A percentile compares a stretch with the other conserved stretches of the same genome.
Conservation (phyloP, 148 eudicot species). For the Fagopyrum tataricum region DNA sequence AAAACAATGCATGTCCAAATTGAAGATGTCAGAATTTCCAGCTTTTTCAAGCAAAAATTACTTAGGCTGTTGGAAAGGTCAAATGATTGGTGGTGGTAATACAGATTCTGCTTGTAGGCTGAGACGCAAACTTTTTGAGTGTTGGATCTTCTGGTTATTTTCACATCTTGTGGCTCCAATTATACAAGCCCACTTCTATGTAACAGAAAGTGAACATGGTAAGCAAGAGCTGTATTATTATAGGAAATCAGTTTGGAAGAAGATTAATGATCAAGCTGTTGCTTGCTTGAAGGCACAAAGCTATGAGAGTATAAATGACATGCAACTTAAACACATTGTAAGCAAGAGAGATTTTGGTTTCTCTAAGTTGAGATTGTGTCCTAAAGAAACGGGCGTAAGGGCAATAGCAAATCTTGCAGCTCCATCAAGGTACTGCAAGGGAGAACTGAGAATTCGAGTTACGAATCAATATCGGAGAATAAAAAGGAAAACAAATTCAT, state of each 20-base stretch:
- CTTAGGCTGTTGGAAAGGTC: constrained; percentile 19
- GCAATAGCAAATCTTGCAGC: constrained; percentile 66
- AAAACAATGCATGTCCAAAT: constrained; percentile 48
- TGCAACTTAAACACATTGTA: constrained; percentile 31
- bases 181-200: constrained; percentile 73
- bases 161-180: constrained; percentile 52
- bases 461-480: background rate
- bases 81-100: constrained; percentile 12
- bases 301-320: constrained; percentile 31
- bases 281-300: constrained; percentile 28
- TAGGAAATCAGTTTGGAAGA: constrained; percentile 54
- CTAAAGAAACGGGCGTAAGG: constrained; percentile 64
- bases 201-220: constrained; percentile 79
- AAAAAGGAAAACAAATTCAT: constrained; percentile 12
- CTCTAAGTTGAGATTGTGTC: constrained; percentile 75
- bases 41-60: constrained; percentile 40
- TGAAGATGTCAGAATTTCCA: constrained; percentile 55
- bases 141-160: constrained; percentile 85
- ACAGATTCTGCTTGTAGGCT: constrained; percentile 17
- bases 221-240: constrained; percentile 60
- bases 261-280: constrained; percentile 30
- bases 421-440: constrained; percentile 36
- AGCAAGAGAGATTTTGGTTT: constrained; percentile 68
- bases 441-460: constrained; percentile 5
- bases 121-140: constrained; percentile 37